Percentiles rank a stretch among this genome's conserved stretches.
Conservation (phyloP, 2,329 filamentous ascomycete genomes). For the Dactylellina leptospora region DNA sequence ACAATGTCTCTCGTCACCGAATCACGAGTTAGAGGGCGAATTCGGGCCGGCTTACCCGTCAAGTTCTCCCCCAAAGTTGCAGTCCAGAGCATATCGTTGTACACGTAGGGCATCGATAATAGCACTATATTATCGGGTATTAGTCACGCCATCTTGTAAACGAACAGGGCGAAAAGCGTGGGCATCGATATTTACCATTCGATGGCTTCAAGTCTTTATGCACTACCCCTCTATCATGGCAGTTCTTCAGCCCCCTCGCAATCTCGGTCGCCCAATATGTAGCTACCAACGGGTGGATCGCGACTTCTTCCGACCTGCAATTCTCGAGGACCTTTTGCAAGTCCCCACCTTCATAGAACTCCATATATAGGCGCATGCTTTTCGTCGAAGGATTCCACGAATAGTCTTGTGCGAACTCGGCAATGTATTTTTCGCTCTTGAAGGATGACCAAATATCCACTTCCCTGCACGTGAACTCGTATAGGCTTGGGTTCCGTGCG, state of each 20-base stretch:
- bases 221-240: conserved; percentile 47
- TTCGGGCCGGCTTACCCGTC: conserved; percentile 30
- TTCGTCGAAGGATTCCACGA: conserved; percentile 52
- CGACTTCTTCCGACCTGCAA: conserved; percentile 47
- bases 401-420: conserved; percentile 49
- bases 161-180: not conserved
- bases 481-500: conserved; percentile 42
- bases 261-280: conserved; percentile 51
- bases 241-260: conserved; percentile 46
- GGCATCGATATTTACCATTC: conserved; percentile 21
- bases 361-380: conserved; percentile 50
- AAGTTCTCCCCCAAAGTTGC: conserved; percentile 47
- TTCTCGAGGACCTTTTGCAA: conserved; percentile 47
- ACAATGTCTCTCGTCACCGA: conserved; percentile 16
- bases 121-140: conserved; percentile 26
- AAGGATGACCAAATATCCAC: conserved; percentile 51
- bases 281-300: conserved; percentile 47
- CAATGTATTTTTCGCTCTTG: conserved; percentile 51
- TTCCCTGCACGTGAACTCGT: conserved; percentile 51
- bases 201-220: conserved; percentile 52
- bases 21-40: conserved; percentile 10
- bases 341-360: conserved; percentile 47
- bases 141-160: conserved; percentile 11
- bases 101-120: conserved; percentile 49
- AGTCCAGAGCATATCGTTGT: conserved; percentile 52